Conservation (phyloP, 495 filamentous ascomycete species). For the Aspergillus diversus region DNA sequence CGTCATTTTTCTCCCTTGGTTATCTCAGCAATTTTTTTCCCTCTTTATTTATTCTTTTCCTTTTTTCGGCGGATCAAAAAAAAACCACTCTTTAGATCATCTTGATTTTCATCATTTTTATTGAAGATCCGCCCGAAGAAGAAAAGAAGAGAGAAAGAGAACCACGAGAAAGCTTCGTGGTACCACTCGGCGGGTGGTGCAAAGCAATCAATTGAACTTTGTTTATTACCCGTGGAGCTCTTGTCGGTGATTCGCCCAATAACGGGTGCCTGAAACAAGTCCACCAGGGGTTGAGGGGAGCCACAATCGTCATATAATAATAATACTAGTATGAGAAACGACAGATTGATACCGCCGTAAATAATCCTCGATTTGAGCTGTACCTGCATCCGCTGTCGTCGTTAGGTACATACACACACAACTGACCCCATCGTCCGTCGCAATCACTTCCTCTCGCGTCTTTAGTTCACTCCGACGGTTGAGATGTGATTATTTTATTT, state of each 20-base stretch:
- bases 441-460: too few species aligned
- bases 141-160: background rate
- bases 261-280: background rate
- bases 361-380: too few species aligned
- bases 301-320: background rate
- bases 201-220: background rate
- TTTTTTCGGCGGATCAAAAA: background rate
- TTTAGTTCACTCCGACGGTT: too few species aligned
- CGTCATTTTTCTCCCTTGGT: constrained; percentile 2
- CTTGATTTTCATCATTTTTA: background rate
- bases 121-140: background rate
- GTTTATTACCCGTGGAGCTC: background rate
- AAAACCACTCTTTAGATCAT: background rate
- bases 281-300: background rate
- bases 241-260: background rate
- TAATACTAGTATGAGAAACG: too few species aligned
- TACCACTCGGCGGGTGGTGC: background rate
- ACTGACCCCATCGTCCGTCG: too few species aligned
- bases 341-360: too few species aligned
- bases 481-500: too few species aligned
- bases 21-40: background rate
- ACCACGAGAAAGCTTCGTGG: background rate
- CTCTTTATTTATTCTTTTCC: background rate
- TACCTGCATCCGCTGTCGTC: too few species aligned
- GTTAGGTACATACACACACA: too few species aligned